These are phyloP conservation scores for Fomitopsis schrenkii DNA, from an alignment of 1,284 basidiomycete genomes.

Conservation along the genomic window DNA sequence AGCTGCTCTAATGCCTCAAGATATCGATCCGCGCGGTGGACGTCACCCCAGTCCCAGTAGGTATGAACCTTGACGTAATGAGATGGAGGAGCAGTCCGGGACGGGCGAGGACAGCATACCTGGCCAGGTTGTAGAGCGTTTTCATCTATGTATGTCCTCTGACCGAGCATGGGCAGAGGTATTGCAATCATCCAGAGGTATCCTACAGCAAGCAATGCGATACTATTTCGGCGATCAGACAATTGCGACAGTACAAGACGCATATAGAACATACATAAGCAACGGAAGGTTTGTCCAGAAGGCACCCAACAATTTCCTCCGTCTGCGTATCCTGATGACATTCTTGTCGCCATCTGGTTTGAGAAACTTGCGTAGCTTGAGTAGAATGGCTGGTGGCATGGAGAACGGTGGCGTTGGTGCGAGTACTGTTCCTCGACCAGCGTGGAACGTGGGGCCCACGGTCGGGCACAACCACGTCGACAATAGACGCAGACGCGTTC, in stretches of 20 bases:
- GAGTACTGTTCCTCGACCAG: neutral
- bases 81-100: neutral
- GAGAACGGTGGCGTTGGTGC: too few relatives aligned
- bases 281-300: constrained; percentile 15
- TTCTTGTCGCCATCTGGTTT: constrained; percentile 20
- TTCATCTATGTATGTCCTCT: constrained; percentile 83
- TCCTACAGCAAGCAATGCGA: constrained; percentile 55
- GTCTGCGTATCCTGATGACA: constrained; percentile 35
- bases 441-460: neutral
- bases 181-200: constrained; percentile 74
- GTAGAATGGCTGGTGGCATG: neutral
- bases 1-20: constrained; percentile 66
- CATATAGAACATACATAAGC: constrained; percentile 27
- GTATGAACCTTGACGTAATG: constrained; percentile 65
- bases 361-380: constrained; percentile 5
- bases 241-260: neutral
- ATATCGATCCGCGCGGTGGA: constrained; percentile 78
- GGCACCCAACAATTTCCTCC: constrained; percentile 26
- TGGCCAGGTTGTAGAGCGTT: constrained; percentile 90
- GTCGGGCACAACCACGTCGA: too few relatives aligned
- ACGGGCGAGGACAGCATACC: constrained; percentile 36
- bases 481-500: too few relatives aligned
- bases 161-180: constrained; percentile 62
- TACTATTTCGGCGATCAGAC: constrained; percentile 31
- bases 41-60: constrained; percentile 87